Conservation (phyloP, 192 early-diverging fungal species). For the Irineochytrium annulatum region DNA sequence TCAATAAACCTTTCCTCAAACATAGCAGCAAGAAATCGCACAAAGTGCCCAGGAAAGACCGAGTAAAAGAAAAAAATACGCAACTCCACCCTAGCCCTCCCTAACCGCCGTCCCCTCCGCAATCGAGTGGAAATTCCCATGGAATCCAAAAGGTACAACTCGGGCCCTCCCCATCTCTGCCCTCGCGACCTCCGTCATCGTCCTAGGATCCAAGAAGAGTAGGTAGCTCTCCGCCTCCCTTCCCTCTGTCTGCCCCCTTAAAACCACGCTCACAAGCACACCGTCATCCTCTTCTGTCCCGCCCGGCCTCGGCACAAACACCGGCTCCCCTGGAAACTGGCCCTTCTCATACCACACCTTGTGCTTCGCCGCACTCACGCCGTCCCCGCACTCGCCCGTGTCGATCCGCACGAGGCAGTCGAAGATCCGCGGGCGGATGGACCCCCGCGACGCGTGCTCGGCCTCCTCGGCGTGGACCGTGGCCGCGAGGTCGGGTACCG, state of each 20-base stretch:
- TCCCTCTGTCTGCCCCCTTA: conserved; percentile 49
- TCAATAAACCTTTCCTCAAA: too few species aligned
- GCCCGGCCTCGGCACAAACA: conserved; percentile 67
- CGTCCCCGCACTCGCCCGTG: neutral
- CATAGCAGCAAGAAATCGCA: too few species aligned
- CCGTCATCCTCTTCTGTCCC: conserved; percentile 67
- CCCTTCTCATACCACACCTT: conserved; percentile 47
- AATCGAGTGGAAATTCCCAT: conserved; percentile 30
- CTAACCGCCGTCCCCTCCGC: neutral
- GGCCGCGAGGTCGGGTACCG: neutral
- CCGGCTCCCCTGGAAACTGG: conserved; percentile 74
- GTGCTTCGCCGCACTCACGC: conserved; percentile 20
- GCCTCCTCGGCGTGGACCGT: neutral
- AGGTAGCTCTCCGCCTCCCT: conserved; percentile 54
- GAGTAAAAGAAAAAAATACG: too few species aligned
- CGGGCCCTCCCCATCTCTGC: conserved; percentile 56
- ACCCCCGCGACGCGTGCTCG: neutral
- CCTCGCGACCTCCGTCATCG: conserved; percentile 59
- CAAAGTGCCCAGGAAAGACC: too few species aligned
- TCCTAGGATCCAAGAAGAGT: conserved; percentile 68
- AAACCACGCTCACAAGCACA: conserved; percentile 68
- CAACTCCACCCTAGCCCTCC: neutral
- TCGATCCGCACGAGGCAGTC: conserved; percentile 18
- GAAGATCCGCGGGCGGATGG: too few species aligned
- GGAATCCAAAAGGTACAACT: conserved; percentile 68